These are phyloP conservation scores for Moringa oleifera DNA, from an alignment of 345 rosid genomes.

Conservation along the genomic window DNA sequence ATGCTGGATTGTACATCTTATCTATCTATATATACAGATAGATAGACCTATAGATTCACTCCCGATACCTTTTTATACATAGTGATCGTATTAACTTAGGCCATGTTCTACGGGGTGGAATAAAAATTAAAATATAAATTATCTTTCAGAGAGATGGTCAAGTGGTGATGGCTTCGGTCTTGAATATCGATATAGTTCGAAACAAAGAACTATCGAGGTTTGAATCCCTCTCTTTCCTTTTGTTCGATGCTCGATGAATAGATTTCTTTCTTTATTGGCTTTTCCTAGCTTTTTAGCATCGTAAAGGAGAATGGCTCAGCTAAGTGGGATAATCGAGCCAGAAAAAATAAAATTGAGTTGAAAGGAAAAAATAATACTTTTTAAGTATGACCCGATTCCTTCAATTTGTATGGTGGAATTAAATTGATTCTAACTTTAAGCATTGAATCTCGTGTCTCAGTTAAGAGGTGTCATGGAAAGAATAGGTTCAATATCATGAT, in stretches of 20 bases:
- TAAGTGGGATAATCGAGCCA: background rate
- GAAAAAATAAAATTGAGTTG: background rate
- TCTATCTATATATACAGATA: background rate
- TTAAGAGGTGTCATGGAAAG: constrained; percentile 1
- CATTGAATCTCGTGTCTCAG: background rate
- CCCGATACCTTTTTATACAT: background rate
- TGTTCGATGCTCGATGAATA: background rate
- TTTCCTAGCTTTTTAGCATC: constrained; percentile 1
- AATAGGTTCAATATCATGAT: background rate
- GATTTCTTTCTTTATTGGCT: background rate
- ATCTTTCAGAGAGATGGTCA: too few relatives aligned
- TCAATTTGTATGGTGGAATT: too few relatives aligned
- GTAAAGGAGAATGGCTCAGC: background rate
- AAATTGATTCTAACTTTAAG: background rate
- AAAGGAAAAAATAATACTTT: background rate
- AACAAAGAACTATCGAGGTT: constrained; percentile 16
- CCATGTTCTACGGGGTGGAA: too few relatives aligned
- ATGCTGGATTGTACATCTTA: too few relatives aligned
- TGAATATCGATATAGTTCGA: constrained; percentile 14
- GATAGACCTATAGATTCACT: background rate
- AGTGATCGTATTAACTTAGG: too few relatives aligned
- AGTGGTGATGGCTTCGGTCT: constrained; percentile 17
- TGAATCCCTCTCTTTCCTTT: constrained; percentile 10
- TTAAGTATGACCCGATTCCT: background rate
- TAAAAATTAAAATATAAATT: too few relatives aligned